These are phyloP conservation scores for Blastobotrys proliferans DNA, from an alignment of 1,139 yeast species.

Conservation along the genomic window DNA sequence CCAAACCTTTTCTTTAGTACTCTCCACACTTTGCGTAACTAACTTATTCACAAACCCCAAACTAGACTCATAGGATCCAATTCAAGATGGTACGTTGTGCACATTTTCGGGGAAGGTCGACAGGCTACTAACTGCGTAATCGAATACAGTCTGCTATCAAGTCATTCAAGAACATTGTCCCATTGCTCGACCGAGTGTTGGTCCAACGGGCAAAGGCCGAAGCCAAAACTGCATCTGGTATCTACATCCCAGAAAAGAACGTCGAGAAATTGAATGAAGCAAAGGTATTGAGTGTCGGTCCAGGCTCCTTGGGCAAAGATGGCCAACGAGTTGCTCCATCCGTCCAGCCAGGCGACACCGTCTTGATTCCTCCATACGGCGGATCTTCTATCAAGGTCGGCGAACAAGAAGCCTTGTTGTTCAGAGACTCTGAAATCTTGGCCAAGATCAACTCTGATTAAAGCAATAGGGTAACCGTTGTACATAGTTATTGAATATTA, in stretches of 20 bases:
- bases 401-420: conserved; percentile 48
- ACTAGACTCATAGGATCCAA: no score
- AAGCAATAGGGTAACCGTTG: neutral
- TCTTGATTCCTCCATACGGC: conserved; percentile 84
- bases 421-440: conserved; percentile 87
- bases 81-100: neutral
- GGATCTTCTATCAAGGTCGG: conserved; percentile 87
- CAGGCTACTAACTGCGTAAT: conserved; percentile 3
- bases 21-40: no score
- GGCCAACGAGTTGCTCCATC: conserved; percentile 70
- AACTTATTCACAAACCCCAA: no score
- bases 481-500: conserved; percentile 2
- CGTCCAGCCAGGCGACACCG: conserved; percentile 86
- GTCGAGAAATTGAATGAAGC: conserved; percentile 80
- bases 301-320: conserved; percentile 52
- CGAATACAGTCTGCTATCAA: conserved; percentile 54
- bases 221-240: conserved; percentile 89
- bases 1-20: neutral
- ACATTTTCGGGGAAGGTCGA: neutral
- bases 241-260: conserved; percentile 94
- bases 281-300: conserved; percentile 41
- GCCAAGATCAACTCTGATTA: conserved; percentile 65
- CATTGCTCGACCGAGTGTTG: conserved; percentile 90
- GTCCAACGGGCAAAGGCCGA: conserved; percentile 93
- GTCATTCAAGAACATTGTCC: conserved; percentile 82